Evolutionary conservation across 192 early-diverging fungal genomes (phyloP).

Genomic region (Mortierella antarctica): DNA sequence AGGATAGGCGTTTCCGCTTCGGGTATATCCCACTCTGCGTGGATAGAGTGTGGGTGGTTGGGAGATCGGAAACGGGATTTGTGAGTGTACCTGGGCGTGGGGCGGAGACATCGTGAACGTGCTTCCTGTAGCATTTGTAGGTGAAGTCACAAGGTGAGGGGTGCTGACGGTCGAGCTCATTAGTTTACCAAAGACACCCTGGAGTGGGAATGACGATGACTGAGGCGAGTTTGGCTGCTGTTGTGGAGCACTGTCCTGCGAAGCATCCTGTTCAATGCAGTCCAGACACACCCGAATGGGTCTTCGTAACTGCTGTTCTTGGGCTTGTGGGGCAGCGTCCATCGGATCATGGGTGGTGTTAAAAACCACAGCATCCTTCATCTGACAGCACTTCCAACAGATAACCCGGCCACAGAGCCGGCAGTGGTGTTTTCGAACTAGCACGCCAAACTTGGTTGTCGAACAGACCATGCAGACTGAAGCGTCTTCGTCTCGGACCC

Average conservation of each 20-base stretch:
- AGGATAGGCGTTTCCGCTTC: conserved; percentile 19
- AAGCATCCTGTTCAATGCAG: conserved; percentile 36
- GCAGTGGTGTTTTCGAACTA: conserved; percentile 71
- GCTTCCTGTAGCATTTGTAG: conserved; percentile 18
- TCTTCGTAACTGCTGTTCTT: conserved; percentile 12
- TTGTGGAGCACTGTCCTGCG: conserved; percentile 5
- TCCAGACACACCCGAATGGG: conserved; percentile 39
- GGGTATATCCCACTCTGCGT: conserved; percentile 9
- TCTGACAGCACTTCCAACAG: conserved; percentile 68
- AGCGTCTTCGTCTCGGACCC: conserved; percentile 53
- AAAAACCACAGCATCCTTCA: conserved; percentile 34
- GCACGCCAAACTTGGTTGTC: conserved; percentile 40
- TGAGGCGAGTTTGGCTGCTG: conserved; percentile 4
- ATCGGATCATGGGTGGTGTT: neutral
- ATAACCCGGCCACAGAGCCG: conserved; percentile 76
- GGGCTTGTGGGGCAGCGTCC: neutral
- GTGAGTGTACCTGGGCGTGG: neutral
- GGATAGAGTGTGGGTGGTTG: conserved; percentile 11
- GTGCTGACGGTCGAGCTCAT: conserved; percentile 17
- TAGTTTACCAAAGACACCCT: conserved; percentile 31
- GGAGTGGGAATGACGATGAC: conserved; percentile 20
- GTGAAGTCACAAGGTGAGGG: conserved; percentile 16
- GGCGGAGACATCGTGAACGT: conserved; percentile 7
- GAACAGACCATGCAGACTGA: conserved; percentile 51
- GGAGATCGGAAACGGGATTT: neutral